These are phyloP conservation scores for Wickerhamomyces kurtzmanii DNA, from an alignment of 805 yeast genomes.

Conservation along the genomic window DNA sequence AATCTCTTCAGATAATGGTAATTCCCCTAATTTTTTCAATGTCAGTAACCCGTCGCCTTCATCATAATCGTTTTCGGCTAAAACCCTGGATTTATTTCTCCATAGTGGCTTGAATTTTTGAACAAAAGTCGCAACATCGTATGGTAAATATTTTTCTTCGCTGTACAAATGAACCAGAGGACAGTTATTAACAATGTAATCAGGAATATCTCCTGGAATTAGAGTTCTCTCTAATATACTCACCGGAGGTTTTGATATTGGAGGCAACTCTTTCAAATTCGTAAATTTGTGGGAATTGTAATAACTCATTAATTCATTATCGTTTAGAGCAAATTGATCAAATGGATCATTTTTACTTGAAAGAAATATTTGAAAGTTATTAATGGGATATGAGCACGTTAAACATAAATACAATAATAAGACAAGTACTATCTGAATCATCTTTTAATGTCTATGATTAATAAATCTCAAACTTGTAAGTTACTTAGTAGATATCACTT, in stretches of 20 bases:
- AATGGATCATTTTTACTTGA: no score
- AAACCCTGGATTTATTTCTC: slow-evolving; percentile 33
- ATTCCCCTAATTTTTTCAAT: slow-evolving; percentile 15
- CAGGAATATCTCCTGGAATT: slow-evolving; percentile 48
- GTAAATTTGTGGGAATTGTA: no score
- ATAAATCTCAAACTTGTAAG: no score
- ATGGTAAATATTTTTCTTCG: slow-evolving; percentile 82
- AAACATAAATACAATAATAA: no score
- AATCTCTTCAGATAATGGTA: slow-evolving; percentile 23
- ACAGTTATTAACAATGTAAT: slow-evolving; percentile 50
- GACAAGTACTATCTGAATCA: no score
- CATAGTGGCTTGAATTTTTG: slow-evolving; percentile 51
- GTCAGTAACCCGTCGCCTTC: slow-evolving; percentile 18
- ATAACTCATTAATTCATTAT: no score
- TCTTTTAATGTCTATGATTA: no score
- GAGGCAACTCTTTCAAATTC: slow-evolving; percentile 21
- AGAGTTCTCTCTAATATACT: slow-evolving; percentile 24
- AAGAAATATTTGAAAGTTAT: no score
- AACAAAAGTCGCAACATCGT: slow-evolving; percentile 65
- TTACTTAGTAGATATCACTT: no score
- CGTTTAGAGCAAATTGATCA: no score
- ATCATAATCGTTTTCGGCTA: slow-evolving; percentile 15
- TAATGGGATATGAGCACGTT: no score
- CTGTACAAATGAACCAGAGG: slow-evolving; percentile 83
- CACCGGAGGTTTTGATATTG: slow-evolving; percentile 21